Conservation (phyloP, 2,329 filamentous ascomycete species). For the Aspergillus sp. region DNA sequence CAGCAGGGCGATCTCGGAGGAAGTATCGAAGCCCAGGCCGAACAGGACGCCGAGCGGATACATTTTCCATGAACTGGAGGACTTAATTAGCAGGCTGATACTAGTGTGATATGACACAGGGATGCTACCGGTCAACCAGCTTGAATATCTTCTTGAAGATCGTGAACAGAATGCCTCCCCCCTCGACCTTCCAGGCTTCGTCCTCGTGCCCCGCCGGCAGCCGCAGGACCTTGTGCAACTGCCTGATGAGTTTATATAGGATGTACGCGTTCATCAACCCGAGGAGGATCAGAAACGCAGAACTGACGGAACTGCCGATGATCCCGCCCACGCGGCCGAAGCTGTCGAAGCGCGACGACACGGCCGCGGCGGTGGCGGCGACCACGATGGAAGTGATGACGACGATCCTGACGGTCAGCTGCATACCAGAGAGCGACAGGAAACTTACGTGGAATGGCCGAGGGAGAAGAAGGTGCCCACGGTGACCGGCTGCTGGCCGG, state of each 20-base stretch:
- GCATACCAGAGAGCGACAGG: background rate
- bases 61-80: conserved; percentile 69
- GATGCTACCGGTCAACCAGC: conserved; percentile 52
- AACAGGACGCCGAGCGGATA: conserved; percentile 82
- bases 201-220: conserved; percentile 37
- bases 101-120: conserved; percentile 1
- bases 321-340: conserved; percentile 78
- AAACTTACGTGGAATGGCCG: conserved; percentile 66
- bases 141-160: conserved; percentile 69
- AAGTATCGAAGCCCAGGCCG: conserved; percentile 90
- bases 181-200: conserved; percentile 59
- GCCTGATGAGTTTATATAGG: conserved; percentile 62
- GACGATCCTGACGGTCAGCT: conserved; percentile 51
- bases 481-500: conserved; percentile 75
- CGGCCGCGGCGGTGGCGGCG: conserved; percentile 76
- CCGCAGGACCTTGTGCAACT: conserved; percentile 54
- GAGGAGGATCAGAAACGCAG: conserved; percentile 70
- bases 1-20: conserved; percentile 82
- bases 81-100: background rate
- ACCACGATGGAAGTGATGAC: conserved; percentile 84
- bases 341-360: conserved; percentile 68
- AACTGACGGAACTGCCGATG: conserved; percentile 79
- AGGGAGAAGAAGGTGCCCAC: conserved; percentile 93
- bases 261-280: conserved; percentile 82
- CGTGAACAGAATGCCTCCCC: conserved; percentile 63